phyloP scores from a whole-genome alignment of 2,329 filamentous ascomycete genomes.

The Rhinocladiella mackenziei region DNA sequence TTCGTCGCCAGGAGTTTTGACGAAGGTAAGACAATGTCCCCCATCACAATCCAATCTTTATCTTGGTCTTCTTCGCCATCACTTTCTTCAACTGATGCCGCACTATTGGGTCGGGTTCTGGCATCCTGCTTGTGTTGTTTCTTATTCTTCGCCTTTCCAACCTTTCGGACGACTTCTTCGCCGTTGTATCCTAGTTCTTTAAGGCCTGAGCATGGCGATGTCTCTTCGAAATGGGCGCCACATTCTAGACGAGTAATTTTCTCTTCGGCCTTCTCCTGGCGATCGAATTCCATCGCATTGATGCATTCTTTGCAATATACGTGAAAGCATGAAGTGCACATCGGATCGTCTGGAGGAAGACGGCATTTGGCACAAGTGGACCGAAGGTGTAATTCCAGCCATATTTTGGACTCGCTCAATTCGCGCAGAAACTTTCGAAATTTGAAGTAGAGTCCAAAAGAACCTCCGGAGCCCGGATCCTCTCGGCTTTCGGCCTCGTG shows the following conservation, averaged over 20 bases:
- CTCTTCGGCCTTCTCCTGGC: slow-evolving; percentile 8
- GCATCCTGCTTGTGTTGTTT: background rate
- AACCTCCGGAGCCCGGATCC: background rate
- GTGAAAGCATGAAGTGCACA: slow-evolving; percentile 53
- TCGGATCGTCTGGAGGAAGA: slow-evolving; percentile 37
- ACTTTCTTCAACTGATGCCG: background rate
- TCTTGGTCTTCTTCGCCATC: slow-evolving; percentile 12
- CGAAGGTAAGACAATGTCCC: slow-evolving; percentile 30
- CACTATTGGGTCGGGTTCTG: background rate
- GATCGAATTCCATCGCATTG: slow-evolving; percentile 30
- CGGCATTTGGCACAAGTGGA: slow-evolving; percentile 37
- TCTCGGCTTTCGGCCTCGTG: slow-evolving; percentile 2
- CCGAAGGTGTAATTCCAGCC: slow-evolving; percentile 30
- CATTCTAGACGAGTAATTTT: slow-evolving; percentile 25
- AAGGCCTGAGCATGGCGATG: slow-evolving; percentile 15
- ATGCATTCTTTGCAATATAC: slow-evolving; percentile 54
- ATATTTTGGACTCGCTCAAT: slow-evolving; percentile 9
- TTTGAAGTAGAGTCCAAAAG: slow-evolving; percentile 18
- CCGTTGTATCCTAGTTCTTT: slow-evolving; percentile 19
- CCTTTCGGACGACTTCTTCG: slow-evolving; percentile 2
- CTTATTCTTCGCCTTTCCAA: slow-evolving; percentile 9
- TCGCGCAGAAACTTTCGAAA: slow-evolving; percentile 23
- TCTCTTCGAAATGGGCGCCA: slow-evolving; percentile 19
- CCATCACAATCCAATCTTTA: slow-evolving; percentile 24
- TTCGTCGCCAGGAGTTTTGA: slow-evolving; percentile 37